Evolutionary conservation across 805 yeast species (phyloP), one percentile per base, ranked within the genome.

Genomic region (Nakazawaea pomicola): DNA sequence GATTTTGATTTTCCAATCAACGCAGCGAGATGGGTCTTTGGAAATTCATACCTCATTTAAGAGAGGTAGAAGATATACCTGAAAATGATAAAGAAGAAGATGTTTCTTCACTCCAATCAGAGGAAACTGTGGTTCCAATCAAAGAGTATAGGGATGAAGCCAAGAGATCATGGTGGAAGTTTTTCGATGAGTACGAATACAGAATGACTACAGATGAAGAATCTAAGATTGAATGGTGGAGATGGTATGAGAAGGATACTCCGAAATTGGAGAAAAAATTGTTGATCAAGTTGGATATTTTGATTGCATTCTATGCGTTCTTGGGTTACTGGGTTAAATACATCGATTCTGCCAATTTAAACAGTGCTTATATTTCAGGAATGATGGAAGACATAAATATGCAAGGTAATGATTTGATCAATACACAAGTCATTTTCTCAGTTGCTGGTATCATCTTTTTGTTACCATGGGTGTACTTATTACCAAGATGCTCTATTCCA

Each of bases 261-360:
- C 17, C 40, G 4, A 9, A 9, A 10, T 32, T 25, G 15, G 38
- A 40, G 20, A 34, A 32, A 29, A 29, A 21, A 21, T 24, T 78
- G 27, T 52, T 78, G 14, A 55, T 65, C 46, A 80, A 80, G 52
- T 55, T 80, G 29, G 88, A 81, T 50, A 47, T 78, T 11, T 52
- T 78, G 25, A 58, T 83, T 38, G 67, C 79, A 9, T 63, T 69
- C 36, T 76, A 76, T 48, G 66, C 82, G 0, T 72, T 78, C 55
- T 58, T 78, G 45, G 78, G 78, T 1, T 80, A 80, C 57, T 82
- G 85, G 83, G 75, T 80, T 43, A 82, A 81, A 55, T 75, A 76
- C 42, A 61, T 83, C 36, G 88, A 83, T 52, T 70, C 70, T 43
- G 63, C 75, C 34, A 82, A 81, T 56, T 61, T 76, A 42, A 72